Percentiles rank a stretch among this genome's conserved stretches.
Conservation (phyloP, 2,329 filamentous ascomycete genomes). For the Ceratocystis papillata region DNA sequence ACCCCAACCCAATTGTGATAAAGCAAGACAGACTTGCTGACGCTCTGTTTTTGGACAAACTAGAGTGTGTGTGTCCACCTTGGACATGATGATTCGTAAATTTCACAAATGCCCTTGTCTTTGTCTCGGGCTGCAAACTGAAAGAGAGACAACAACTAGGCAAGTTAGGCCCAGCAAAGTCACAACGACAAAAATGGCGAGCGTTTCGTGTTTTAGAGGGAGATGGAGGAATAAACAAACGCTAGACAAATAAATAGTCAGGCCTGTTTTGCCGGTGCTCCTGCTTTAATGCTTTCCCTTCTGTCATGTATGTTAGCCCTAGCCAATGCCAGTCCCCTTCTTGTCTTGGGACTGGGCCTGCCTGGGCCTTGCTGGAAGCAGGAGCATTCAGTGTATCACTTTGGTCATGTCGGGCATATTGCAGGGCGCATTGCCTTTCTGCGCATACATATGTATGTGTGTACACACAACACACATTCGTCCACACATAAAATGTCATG, state of each 20-base stretch:
- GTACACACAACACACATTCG: neutral
- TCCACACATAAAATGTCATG: neutral
- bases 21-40: too few species aligned
- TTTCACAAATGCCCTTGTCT: neutral
- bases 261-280: neutral
- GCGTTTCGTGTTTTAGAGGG: neutral
- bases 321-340: neutral
- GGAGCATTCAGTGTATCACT: neutral
- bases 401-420: neutral
- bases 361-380: too few species aligned
- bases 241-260: neutral
- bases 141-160: neutral
- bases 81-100: neutral
- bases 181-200: too few species aligned
- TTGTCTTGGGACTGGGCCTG: too few species aligned
- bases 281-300: neutral
- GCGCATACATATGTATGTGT: neutral
- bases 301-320: neutral
- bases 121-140: constrained; percentile 3
- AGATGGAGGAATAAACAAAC: neutral
- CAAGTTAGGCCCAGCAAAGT: too few species aligned
- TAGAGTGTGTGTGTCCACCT: neutral
- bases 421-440: constrained; percentile 1
- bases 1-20: too few species aligned
- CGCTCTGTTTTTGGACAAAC: neutral